Conservation (phyloP, 805 yeast species). For the Millerozyma miso region DNA sequence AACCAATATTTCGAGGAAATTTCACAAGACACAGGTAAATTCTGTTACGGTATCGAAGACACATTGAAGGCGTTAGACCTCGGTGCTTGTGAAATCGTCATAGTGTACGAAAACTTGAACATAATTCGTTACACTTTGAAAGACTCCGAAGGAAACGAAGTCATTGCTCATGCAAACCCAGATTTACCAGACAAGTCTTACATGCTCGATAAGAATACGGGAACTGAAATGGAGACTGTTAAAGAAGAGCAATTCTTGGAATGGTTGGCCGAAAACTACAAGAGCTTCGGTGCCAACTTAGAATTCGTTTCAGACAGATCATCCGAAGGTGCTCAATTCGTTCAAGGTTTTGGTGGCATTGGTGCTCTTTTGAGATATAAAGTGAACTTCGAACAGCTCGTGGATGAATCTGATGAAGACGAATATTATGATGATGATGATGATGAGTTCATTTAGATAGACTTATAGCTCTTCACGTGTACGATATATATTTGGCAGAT, state of each 20-base stretch:
- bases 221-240: conserved; percentile 85
- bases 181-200: conserved; percentile 70
- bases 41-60: conserved; percentile 96
- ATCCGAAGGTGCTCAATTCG: conserved; percentile 98
- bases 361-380: conserved; percentile 96
- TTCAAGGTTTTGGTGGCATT: conserved; percentile 97
- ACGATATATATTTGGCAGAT: not conserved
- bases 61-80: conserved; percentile 93
- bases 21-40: conserved; percentile 94
- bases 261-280: conserved; percentile 98
- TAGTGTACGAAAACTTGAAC: conserved; percentile 90
- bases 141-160: conserved; percentile 75
- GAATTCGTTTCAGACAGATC: conserved; percentile 97
- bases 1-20: conserved; percentile 93
- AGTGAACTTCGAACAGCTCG: conserved; percentile 94
- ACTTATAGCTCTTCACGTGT: not conserved
- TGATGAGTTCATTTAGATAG: conserved; percentile 36
- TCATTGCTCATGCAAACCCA: conserved; percentile 69
- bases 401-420: conserved; percentile 78
- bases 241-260: conserved; percentile 85
- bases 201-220: conserved; percentile 77
- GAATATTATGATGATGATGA: conserved; percentile 78
- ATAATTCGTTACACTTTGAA: conserved; percentile 78
- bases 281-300: conserved; percentile 87
- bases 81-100: conserved; percentile 91